These are phyloP conservation scores for Speleostelium caveatum DNA, from an alignment of 78 protist genomes.

Conservation along the genomic window DNA sequence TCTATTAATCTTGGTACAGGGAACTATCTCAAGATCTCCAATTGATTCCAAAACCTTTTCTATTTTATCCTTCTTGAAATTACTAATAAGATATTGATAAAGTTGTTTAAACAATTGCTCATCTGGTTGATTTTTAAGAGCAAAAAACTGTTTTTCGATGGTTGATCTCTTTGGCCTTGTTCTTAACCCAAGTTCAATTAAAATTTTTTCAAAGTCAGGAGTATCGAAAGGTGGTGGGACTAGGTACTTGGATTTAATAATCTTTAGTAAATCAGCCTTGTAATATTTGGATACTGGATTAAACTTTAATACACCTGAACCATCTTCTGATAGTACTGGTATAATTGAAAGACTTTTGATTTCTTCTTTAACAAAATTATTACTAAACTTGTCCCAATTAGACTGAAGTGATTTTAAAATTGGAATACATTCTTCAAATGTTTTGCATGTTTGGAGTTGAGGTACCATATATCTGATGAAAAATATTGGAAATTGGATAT, in stretches of 20 bases:
- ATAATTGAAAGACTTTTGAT: not conserved
- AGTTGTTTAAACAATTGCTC: not conserved
- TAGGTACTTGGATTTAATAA: not conserved
- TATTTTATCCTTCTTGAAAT: not conserved
- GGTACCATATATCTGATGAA: not conserved
- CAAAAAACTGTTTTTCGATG: not conserved
- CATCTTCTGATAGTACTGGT: not conserved
- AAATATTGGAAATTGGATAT: conserved; percentile 6
- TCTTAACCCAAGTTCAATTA: not conserved
- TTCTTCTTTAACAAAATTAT: not conserved
- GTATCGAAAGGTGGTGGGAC: not conserved
- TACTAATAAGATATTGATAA: not conserved
- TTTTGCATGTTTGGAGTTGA: not conserved
- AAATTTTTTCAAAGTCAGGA: not conserved
- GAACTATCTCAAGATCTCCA: not conserved
- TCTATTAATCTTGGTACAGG: not conserved
- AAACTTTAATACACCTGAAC: not conserved
- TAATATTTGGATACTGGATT: conserved; percentile 5
- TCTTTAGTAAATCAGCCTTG: not conserved
- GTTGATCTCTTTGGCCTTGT: not conserved
- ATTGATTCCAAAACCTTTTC: not conserved
- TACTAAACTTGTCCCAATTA: not conserved
- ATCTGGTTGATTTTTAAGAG: not conserved
- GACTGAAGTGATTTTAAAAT: not conserved
- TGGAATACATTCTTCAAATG: not conserved